Evolutionary conservation across 768 basidiomycete species (phyloP), one percentile per base, ranked within the genome.

Genomic region (Hypholoma sublateritium): DNA sequence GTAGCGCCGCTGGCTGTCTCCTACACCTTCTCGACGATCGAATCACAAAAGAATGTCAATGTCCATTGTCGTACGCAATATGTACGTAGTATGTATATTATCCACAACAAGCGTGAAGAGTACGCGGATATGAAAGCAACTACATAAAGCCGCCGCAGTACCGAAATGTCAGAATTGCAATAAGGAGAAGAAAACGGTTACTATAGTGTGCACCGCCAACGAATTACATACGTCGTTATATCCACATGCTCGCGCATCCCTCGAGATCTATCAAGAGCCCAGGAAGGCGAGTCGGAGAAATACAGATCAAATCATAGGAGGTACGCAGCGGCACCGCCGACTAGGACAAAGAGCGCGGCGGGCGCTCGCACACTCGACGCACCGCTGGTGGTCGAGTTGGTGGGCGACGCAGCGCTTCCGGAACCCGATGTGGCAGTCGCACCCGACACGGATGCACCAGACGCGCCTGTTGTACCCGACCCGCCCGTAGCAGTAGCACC

Each of bases 21-120:
- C 28, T 6, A 7, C 28, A 9, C 28, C 28, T 32, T 2, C 28
- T 9, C 28, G n/a, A 32, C 6, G 35, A 13, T n/a, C n/a, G n/a
- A 50, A 37, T 32, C 43, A 17, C 43, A 50, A 37, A 50, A 37
- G 48, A 50, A 36, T 50, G 32, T 34, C 48, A 50, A 34, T 37
- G 48, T 35, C 35, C 48, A 50, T 36, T 50, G 48, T 50, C 43
- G 19, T n/a, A 44, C 43, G 43, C 12, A 22, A 22, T 44, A 44
- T n/a, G 43, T 44, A 44, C 19, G 19, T 44, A 44, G 17, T 44
- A 44, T 8, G 43, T 22, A 44, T 44, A 44, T 21, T 22, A 19
- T 17, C 43, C 43, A 44, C 17, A 44, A 19, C 22, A 44, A 1
- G 43, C 43, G 43, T 44, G 43, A 16, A 32, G 6, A 9, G 9